phyloP scores from a whole-genome alignment of 2,329 filamentous ascomycete species.

The Fusarium foetens region DNA sequence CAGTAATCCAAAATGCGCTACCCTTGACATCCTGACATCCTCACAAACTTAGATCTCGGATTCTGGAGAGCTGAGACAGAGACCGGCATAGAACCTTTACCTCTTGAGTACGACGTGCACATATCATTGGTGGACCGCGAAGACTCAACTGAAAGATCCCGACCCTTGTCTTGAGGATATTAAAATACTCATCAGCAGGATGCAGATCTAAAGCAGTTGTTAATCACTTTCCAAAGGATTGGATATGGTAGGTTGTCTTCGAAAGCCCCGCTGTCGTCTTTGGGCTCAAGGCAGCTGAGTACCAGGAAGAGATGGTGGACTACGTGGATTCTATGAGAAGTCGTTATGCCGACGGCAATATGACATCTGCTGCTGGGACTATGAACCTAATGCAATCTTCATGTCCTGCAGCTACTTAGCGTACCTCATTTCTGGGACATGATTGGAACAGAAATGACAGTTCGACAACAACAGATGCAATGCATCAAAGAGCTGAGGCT shows the following conservation, averaged over 20 bases:
- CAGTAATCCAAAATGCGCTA: constrained; percentile 26
- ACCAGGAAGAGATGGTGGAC: not conserved
- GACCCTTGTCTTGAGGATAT: not conserved
- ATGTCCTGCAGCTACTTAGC: constrained; percentile 39
- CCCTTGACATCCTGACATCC: constrained; percentile 9
- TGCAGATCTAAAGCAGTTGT: constrained; percentile 24
- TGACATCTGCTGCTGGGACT: constrained; percentile 3
- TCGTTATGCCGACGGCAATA: constrained; percentile 9
- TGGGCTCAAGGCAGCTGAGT: constrained; percentile 11
- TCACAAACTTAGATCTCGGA: constrained; percentile 9
- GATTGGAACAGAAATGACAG: not conserved
- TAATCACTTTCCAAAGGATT: constrained; percentile 16
- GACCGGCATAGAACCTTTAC: not conserved
- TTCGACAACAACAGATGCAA: not conserved
- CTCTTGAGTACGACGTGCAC: not conserved
- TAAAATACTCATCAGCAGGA: constrained; percentile 2
- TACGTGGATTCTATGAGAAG: constrained; percentile 2
- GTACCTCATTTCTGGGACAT: not conserved
- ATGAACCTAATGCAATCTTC: constrained; percentile 33
- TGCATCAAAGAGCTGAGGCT: not conserved
- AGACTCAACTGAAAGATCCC: not conserved
- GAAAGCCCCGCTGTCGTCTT: constrained; percentile 9
- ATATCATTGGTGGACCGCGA: constrained; percentile 10
- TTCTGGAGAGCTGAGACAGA: constrained; percentile 14
- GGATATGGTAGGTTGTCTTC: constrained; percentile 4